These are phyloP conservation scores for Piromyces finnis DNA, from an alignment of 192 early-diverging fungal species.

Conservation along the genomic window DNA sequence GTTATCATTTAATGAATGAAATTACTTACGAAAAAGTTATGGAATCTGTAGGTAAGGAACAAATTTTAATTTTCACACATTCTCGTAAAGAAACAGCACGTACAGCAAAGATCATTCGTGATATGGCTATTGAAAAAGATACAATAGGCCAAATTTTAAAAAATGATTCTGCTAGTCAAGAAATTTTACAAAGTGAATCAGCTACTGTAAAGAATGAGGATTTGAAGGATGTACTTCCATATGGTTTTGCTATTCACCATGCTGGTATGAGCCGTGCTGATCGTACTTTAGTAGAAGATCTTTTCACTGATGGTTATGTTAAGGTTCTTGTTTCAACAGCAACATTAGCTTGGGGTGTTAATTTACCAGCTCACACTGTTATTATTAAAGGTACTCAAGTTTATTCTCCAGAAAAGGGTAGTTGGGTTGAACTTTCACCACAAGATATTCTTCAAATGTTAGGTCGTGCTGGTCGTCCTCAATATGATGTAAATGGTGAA, in stretches of 20 bases:
- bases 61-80: slow-evolving; percentile 91
- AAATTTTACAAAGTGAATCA: slow-evolving; percentile 67
- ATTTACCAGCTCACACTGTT: slow-evolving; percentile 92
- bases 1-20: slow-evolving; percentile 91
- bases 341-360: slow-evolving; percentile 98
- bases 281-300: slow-evolving; percentile 78
- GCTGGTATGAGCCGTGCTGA: slow-evolving; percentile 87
- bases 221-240: slow-evolving; percentile 77
- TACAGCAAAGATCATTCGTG: slow-evolving; percentile 77
- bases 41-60: slow-evolving; percentile 64
- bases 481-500: slow-evolving; percentile 88
- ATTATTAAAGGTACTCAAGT: slow-evolving; percentile 98
- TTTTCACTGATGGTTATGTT: slow-evolving; percentile 80
- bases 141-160: slow-evolving; percentile 64
- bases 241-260: slow-evolving; percentile 91
- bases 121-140: slow-evolving; percentile 82
- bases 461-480: slow-evolving; percentile 90
- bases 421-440: slow-evolving; percentile 85
- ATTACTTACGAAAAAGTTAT: slow-evolving; percentile 88
- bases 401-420: slow-evolving; percentile 86
- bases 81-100: slow-evolving; percentile 95
- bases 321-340: slow-evolving; percentile 91
- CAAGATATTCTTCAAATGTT: slow-evolving; percentile 98
- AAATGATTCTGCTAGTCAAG: slow-evolving; percentile 65
- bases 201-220: slow-evolving; percentile 62